Conservation (phyloP, 2,329 filamentous ascomycete species). For the Verticillium isaacii region DNA sequence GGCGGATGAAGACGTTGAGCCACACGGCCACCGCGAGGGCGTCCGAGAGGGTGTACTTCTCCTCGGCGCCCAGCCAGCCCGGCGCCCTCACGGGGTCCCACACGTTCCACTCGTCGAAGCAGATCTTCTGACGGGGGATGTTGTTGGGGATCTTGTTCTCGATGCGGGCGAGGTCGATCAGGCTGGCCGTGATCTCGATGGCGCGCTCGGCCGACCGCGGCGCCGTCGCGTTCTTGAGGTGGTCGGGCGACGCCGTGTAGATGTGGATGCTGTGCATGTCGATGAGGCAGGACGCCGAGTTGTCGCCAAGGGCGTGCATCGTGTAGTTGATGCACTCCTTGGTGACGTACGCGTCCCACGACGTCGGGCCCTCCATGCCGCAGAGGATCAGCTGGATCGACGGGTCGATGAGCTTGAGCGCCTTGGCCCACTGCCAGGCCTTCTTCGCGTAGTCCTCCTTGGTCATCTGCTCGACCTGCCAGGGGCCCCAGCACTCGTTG, state of each 20-base stretch:
- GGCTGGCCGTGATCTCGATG: constrained; percentile 62
- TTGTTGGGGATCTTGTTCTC: constrained; percentile 57
- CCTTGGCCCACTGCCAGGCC: constrained; percentile 68
- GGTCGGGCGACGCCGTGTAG: constrained; percentile 59
- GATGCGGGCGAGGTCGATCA: constrained; percentile 71
- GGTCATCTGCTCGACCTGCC: constrained; percentile 64
- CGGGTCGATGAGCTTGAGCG: constrained; percentile 67
- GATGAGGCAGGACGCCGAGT: constrained; percentile 42
- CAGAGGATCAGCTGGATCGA: constrained; percentile 67
- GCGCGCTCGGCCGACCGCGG: constrained; percentile 68
- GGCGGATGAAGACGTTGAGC: constrained; percentile 72
- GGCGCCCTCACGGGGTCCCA: constrained; percentile 71
- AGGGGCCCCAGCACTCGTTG: constrained; percentile 67
- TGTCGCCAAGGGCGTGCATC: constrained; percentile 26
- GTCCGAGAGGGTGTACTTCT: constrained; percentile 69
- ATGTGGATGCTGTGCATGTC: constrained; percentile 81
- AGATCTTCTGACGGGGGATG: constrained; percentile 64
- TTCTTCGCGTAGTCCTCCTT: constrained; percentile 66
- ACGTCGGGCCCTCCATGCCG: constrained; percentile 62
- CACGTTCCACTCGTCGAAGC: constrained; percentile 84
- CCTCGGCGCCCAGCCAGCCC: constrained; percentile 67
- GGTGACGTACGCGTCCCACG: constrained; percentile 71
- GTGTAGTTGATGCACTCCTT: constrained; percentile 56
- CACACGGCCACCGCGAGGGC: constrained; percentile 70
- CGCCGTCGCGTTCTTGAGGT: constrained; percentile 49